Evolutionary conservation across 2,329 filamentous ascomycete genomes (phyloP).

Genomic region (Cordyceps javanica): DNA sequence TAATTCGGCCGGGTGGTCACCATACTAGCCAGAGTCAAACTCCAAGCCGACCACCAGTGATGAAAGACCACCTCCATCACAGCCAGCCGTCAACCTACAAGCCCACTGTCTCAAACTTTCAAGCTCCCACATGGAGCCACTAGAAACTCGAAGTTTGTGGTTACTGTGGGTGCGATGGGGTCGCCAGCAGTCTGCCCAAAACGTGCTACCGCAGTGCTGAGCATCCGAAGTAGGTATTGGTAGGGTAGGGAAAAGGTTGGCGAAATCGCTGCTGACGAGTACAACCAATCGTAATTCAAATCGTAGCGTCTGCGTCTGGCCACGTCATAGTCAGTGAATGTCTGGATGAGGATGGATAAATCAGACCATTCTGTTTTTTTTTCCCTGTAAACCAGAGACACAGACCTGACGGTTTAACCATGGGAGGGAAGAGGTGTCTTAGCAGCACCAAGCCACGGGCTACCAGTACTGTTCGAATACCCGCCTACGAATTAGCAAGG

Average conservation of each 20-base stretch:
- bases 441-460: not conserved
- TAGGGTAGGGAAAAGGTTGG: too few relatives aligned
- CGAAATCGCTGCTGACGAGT: not conserved
- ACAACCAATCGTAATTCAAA: not conserved
- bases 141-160: not conserved
- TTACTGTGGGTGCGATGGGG: not conserved
- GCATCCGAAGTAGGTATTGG: too few relatives aligned
- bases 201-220: not conserved
- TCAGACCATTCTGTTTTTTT: not conserved
- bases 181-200: not conserved
- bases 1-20: too few relatives aligned
- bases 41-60: not conserved
- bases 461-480: not conserved
- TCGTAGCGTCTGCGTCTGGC: not conserved
- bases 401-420: not conserved
- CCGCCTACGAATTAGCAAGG: not conserved
- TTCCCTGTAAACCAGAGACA: not conserved
- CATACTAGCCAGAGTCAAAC: not conserved
- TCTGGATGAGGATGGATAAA: not conserved
- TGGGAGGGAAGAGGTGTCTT: not conserved
- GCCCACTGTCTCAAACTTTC: not conserved
- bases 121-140: not conserved
- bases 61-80: too few relatives aligned
- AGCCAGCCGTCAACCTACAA: not conserved
- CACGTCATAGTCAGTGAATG: not conserved